Base-by-base conservation (phyloP, 2,329 filamentous ascomycete genomes). In the Lasiodiplodia sp. region DNA sequence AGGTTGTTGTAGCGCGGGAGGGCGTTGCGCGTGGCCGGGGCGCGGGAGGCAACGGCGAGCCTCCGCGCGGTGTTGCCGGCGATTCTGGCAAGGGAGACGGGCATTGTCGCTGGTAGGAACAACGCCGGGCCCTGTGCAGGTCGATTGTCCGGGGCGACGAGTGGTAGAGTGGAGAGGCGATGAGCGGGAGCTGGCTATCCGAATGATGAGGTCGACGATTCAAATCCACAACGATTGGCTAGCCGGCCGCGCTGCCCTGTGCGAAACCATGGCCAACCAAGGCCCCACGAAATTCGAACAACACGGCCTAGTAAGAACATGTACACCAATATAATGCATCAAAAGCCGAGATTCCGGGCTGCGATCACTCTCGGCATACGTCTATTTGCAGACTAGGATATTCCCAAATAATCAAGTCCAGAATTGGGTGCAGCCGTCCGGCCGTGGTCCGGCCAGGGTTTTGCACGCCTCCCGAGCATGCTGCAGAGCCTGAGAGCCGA, bases 51-150 rank as follows among this genome's bases (percentile, higher is more conserved):
- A 73, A 89, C 81, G 78, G 86, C 89, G 75, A 91, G 83, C 75
- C 90, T 89, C 83, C 88, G 90, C 81, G 90, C 90, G 80, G 88
- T 86, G 82, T 86, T 87, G 86, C 89, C 87, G 81, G 90, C 90
- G 79, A 94, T 86, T 82, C 92, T 89, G 83, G 88, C 88, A 79
- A 94, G 84, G 75, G 89, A 86, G 73, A 86, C 86, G 81, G 91
- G 87, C 91, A 94, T 94, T 83, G 81, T 84, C 79, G 73, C 69
- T 72, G 70, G 72, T 40, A 62, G 71, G 74, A 74, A 73, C 73
- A 75, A 68, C 49, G 67, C 67, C 67, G 52, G 67, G 58, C 67
- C 67, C 60, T 68, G 47, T 68, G 67, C 58, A 68, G 55, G 49
- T 64, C 38, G 58, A 65, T 47, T 53, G 56, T 53, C 44, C n/a